These are phyloP conservation scores for Scheffersomyces lignicola DNA, from an alignment of 1,139 yeast genomes.

Conservation along the genomic window DNA sequence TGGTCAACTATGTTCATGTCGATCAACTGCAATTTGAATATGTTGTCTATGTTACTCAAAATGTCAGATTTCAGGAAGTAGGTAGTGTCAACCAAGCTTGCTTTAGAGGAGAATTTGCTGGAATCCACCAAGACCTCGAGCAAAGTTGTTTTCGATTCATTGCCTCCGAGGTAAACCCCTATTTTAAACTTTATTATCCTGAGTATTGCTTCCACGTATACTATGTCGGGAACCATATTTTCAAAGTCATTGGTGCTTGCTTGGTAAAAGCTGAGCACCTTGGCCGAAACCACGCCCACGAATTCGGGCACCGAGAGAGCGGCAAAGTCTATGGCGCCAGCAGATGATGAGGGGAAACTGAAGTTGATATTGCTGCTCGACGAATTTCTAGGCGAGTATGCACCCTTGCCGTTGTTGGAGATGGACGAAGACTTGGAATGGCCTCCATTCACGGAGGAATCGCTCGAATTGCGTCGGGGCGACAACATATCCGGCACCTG, in stretches of 20 bases:
- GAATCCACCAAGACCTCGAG: conserved; percentile 31
- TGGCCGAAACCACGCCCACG: conserved; percentile 43
- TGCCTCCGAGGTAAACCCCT: conserved; percentile 46
- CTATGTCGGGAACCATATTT: conserved; percentile 81
- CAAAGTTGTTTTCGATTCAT: conserved; percentile 45
- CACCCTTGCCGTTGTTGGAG: conserved; percentile 3
- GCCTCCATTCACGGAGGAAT: conserved; percentile 11
- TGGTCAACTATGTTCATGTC: conserved; percentile 54
- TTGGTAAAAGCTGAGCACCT: conserved; percentile 58
- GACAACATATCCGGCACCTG: background rate
- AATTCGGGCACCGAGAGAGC: conserved; percentile 46
- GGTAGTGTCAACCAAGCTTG: conserved; percentile 11
- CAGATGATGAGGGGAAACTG: conserved; percentile 10
- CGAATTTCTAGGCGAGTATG: conserved; percentile 36
- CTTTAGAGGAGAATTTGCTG: conserved; percentile 9
- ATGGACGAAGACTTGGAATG: conserved; percentile 6
- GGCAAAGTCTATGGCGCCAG: conserved; percentile 21
- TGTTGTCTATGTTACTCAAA: conserved; percentile 50
- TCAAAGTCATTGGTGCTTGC: conserved; percentile 59
- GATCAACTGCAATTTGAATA: conserved; percentile 37
- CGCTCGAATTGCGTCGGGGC: conserved; percentile 19
- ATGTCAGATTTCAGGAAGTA: conserved; percentile 40
- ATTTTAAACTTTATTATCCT: conserved; percentile 66
- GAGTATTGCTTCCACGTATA: conserved; percentile 70
- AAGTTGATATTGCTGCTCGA: conserved; percentile 23